Conservation (phyloP, 2,329 filamentous ascomycete genomes). For the Alternaria brassicicola region DNA sequence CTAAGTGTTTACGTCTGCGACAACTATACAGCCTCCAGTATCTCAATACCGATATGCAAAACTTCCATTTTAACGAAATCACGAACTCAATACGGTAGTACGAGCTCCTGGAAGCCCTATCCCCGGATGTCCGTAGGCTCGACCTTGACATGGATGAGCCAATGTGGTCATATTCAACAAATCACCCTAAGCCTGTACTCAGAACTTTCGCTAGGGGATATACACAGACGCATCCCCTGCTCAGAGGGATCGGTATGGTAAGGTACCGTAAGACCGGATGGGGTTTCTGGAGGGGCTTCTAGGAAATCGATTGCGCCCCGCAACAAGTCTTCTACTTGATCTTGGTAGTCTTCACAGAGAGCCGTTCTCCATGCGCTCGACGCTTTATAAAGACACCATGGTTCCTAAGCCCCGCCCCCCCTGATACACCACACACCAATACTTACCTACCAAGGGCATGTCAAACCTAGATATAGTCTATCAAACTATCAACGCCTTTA, state of each 20-base stretch:
- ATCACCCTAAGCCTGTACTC: not conserved
- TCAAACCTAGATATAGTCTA: not conserved
- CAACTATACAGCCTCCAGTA: not conserved
- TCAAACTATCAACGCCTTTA: not conserved
- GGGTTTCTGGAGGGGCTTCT: not conserved
- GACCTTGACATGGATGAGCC: not conserved
- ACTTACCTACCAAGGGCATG: not conserved
- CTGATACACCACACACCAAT: not conserved
- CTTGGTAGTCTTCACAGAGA: not conserved
- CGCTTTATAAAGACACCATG: not conserved
- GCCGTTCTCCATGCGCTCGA: not conserved
- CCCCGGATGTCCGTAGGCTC: not conserved
- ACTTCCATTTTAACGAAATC: not conserved
- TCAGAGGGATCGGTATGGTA: not conserved
- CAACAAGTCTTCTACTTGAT: not conserved
- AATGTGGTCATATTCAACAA: not conserved
- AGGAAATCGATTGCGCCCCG: not conserved
- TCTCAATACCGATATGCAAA: not conserved
- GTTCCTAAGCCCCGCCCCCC: not conserved
- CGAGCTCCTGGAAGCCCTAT: not conserved
- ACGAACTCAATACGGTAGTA: not conserved
- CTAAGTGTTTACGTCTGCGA: not conserved
- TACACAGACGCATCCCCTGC: not conserved
- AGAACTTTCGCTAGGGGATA: not conserved
- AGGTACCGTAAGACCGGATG: too few species aligned